These are phyloP conservation scores for Albatrellus ellisii DNA, from an alignment of 768 basidiomycete species.

Conservation along the genomic window DNA sequence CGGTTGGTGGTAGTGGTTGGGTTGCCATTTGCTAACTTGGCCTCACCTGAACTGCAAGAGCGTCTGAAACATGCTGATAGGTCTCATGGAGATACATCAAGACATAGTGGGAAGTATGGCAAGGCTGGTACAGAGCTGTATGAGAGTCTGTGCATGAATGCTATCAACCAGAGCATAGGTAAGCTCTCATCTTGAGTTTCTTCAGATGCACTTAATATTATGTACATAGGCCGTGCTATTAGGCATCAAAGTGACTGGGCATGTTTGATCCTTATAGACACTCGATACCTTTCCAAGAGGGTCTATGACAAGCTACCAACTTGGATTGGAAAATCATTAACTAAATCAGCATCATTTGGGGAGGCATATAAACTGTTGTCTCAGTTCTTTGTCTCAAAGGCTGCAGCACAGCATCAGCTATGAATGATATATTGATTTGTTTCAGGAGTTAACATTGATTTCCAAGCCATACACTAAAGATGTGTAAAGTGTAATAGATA, in stretches of 20 bases:
- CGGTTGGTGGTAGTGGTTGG: conserved; percentile 82
- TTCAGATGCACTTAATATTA: background rate
- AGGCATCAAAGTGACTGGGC: conserved; percentile 90
- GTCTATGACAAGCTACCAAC: conserved; percentile 76
- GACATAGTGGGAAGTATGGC: conserved; percentile 14
- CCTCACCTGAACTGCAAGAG: conserved; percentile 85
- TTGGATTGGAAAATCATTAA: conserved; percentile 57
- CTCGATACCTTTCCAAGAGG: conserved; percentile 54
- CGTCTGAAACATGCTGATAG: conserved; percentile 79
- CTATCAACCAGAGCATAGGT: conserved; percentile 98
- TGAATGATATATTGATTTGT: too few species aligned
- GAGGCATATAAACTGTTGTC: conserved; percentile 9
- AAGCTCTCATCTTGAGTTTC: conserved; percentile 15
- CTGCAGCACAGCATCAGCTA: too few species aligned
- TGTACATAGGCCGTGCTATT: conserved; percentile 69
- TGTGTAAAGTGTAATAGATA: too few species aligned
- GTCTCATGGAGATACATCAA: conserved; percentile 42
- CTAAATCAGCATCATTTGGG: conserved; percentile 8
- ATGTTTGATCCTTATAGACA: conserved; percentile 76
- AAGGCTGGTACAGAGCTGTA: conserved; percentile 64
- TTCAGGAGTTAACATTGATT: too few species aligned
- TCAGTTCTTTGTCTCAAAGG: too few species aligned
- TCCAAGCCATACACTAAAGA: too few species aligned
- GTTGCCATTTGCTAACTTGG: conserved; percentile 85
- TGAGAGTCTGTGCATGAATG: conserved; percentile 85